Evolutionary conservation across 129 eudicot genomes (phyloP).

Genomic region (Helichrysum umbraculigerum): DNA sequence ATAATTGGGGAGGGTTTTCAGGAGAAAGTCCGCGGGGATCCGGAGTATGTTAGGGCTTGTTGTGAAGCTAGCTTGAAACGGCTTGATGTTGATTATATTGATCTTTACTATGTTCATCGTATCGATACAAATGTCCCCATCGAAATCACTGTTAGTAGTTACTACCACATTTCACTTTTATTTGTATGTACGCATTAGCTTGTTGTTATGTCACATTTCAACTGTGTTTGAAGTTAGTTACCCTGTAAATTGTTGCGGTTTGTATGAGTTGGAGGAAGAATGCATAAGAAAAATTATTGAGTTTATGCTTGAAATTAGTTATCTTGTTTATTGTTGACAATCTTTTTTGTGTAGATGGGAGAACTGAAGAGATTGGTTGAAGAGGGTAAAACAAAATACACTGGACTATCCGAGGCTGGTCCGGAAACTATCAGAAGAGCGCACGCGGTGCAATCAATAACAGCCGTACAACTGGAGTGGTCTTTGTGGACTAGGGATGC

Average conservation of each 20-base stretch:
- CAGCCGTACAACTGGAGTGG: conserved; percentile 72
- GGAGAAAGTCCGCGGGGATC: conserved; percentile 35
- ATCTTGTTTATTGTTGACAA: not conserved
- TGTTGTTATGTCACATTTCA: not conserved
- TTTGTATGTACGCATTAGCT: not conserved
- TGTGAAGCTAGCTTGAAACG: conserved; percentile 66
- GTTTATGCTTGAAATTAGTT: too few relatives aligned
- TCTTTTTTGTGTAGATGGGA: conserved; percentile 44
- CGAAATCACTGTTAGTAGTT: conserved; percentile 52
- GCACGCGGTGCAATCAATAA: conserved; percentile 63
- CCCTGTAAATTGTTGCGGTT: too few relatives aligned
- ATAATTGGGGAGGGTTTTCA: not conserved
- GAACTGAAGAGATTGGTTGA: conserved; percentile 68
- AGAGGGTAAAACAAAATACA: conserved; percentile 60
- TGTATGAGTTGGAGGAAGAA: too few relatives aligned
- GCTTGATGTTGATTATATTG: conserved; percentile 61
- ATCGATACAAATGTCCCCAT: conserved; percentile 51
- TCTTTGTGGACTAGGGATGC: conserved; percentile 69
- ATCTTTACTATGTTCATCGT: conserved; percentile 60
- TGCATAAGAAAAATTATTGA: too few relatives aligned
- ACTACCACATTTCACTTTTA: not conserved
- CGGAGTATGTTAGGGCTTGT: conserved; percentile 49
- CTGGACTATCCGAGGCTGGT: conserved; percentile 65
- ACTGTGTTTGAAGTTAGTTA: too few relatives aligned
- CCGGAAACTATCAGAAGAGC: conserved; percentile 67